phyloP scores from a whole-genome alignment of 495 filamentous ascomycete genomes.

The Aspergillus baeticus region DNA sequence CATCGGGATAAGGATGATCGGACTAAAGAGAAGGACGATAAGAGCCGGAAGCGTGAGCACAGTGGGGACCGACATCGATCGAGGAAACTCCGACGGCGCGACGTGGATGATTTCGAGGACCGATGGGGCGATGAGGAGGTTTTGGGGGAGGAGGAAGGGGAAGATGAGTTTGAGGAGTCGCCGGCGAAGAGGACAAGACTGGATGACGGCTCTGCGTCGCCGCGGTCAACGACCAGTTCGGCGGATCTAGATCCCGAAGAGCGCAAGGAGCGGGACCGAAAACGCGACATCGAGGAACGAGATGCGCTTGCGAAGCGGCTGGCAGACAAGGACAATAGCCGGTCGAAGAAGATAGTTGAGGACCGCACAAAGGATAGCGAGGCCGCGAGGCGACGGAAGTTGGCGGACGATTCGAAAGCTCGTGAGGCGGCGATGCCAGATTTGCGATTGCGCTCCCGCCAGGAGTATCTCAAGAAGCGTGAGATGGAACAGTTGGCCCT shows the following conservation, averaged over 20 bases:
- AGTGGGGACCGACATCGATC: constrained; percentile 47
- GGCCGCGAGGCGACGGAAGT: constrained; percentile 55
- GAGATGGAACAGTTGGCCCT: constrained; percentile 82
- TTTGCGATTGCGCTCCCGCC: constrained; percentile 76
- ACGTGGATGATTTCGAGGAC: constrained; percentile 62
- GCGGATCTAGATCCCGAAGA: constrained; percentile 60
- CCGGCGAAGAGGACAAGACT: constrained; percentile 57
- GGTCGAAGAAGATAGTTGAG: constrained; percentile 72
- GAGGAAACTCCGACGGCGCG: constrained; percentile 54
- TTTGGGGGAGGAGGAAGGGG: constrained; percentile 34
- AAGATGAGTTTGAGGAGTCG: constrained; percentile 44
- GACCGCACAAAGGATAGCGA: constrained; percentile 61
- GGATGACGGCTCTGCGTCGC: constrained; percentile 53
- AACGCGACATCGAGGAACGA: constrained; percentile 66
- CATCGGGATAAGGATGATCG: constrained; percentile 21
- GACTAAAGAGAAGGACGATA: constrained; percentile 28
- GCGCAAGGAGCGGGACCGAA: constrained; percentile 52
- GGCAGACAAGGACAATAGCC: constrained; percentile 65
- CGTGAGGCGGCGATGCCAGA: constrained; percentile 68
- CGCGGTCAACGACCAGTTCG: constrained; percentile 37
- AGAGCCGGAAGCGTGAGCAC: constrained; percentile 39
- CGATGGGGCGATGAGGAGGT: constrained; percentile 79
- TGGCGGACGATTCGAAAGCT: constrained; percentile 64
- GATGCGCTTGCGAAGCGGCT: constrained; percentile 75
- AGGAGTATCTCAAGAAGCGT: constrained; percentile 91